Conservation (phyloP, 2,329 filamentous ascomycete genomes). For the Alternaria longipes region DNA sequence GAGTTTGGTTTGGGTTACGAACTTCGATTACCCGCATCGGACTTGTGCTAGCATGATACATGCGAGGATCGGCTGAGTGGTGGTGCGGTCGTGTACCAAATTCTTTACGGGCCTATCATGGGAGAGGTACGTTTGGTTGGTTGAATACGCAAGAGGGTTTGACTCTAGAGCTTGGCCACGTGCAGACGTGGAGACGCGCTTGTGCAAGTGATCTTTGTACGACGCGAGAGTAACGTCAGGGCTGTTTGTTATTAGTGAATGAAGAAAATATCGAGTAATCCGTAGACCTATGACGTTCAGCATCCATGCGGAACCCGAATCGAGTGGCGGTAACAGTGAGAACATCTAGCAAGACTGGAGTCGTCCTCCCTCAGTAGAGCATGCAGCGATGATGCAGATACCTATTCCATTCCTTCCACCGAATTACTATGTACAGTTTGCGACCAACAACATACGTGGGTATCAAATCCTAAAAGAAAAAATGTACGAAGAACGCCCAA, state of each 20-base stretch:
- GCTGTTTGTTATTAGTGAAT: not conserved
- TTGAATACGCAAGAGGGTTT: not conserved
- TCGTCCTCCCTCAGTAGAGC: not conserved
- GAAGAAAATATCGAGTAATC: not conserved
- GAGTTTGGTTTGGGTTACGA: not conserved
- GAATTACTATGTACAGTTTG: conserved; percentile 2
- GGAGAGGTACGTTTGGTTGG: not conserved
- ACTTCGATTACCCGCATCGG: conserved; percentile 3
- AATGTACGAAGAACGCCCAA: conserved; percentile 8
- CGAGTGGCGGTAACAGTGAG: not conserved
- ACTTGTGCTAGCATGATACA: not conserved
- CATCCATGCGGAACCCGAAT: not conserved
- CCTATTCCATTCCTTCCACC: not conserved
- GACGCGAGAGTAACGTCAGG: conserved; percentile 4
- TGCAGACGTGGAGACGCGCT: not conserved
- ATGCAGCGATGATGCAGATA: not conserved
- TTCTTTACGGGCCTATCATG: not conserved
- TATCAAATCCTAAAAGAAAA: conserved; percentile 24
- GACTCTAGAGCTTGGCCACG: not conserved
- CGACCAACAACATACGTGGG: conserved; percentile 18
- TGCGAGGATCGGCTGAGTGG: not conserved
- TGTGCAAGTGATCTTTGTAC: not conserved
- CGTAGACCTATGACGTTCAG: not conserved
- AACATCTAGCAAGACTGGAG: not conserved
- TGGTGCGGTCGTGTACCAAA: conserved; percentile 1